A percentile compares a stretch with the other conserved stretches of the same genome.
These are phyloP conservation scores for Erodium texanum DNA, from an alignment of 441 rosid genomes.

Conservation along the genomic window DNA sequence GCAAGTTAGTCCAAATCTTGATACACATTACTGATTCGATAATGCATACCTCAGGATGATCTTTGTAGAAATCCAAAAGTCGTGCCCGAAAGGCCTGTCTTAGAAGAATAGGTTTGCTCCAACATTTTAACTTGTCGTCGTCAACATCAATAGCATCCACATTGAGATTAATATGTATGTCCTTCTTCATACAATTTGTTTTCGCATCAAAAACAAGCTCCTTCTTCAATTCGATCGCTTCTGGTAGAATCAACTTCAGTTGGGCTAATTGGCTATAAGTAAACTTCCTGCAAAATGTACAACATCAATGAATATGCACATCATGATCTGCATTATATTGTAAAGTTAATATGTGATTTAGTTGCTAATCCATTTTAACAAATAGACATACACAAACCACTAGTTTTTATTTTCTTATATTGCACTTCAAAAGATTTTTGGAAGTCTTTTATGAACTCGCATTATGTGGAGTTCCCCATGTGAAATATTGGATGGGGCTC, in stretches of 20 bases:
- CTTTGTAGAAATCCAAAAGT: conserved; percentile 41
- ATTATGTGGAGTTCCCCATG: too few relatives aligned
- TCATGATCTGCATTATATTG: too few relatives aligned
- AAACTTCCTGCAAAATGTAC: conserved; percentile 57
- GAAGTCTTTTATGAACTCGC: too few relatives aligned
- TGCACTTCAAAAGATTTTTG: too few relatives aligned
- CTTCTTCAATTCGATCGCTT: conserved; percentile 56
- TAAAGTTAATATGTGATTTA: too few relatives aligned
- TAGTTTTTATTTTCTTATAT: too few relatives aligned
- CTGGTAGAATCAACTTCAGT: conserved; percentile 59
- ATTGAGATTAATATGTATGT: conserved; percentile 49
- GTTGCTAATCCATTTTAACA: too few relatives aligned
- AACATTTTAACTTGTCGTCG: conserved; percentile 24
- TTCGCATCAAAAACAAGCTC: conserved; percentile 46
- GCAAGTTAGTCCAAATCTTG: too few relatives aligned
- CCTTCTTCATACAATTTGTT: conserved; percentile 68
- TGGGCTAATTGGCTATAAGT: conserved; percentile 55
- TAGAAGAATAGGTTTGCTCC: conserved; percentile 31
- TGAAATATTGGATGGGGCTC: too few relatives aligned
- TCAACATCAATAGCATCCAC: conserved; percentile 36
- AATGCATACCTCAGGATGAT: conserved; percentile 63
- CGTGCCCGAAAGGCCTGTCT: conserved; percentile 49
- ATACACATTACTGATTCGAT: too few relatives aligned
- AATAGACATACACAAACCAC: too few relatives aligned
- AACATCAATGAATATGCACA: neutral